Conservation (phyloP, 352 stramenopile species). For the Phytophthora capsici region DNA sequence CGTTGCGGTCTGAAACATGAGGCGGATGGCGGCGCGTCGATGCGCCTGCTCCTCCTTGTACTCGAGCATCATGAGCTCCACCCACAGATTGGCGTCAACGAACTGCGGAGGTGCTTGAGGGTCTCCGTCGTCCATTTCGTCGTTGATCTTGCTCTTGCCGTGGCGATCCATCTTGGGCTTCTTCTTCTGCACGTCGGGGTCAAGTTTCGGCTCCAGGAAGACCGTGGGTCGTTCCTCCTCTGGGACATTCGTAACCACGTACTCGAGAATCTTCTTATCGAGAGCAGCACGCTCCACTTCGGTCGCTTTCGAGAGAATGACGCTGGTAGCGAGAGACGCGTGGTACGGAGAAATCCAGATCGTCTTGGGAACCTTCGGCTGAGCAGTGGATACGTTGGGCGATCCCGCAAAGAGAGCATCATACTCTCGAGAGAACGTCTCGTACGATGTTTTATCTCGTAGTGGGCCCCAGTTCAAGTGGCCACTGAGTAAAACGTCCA, state of each 20-base stretch:
- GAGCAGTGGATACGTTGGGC: neutral
- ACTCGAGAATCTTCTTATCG: slow-evolving; percentile 72
- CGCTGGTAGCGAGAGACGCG: slow-evolving; percentile 69
- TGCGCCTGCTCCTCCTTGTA: slow-evolving; percentile 94
- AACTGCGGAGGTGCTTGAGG: slow-evolving; percentile 41
- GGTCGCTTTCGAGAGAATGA: slow-evolving; percentile 78
- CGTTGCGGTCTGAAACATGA: slow-evolving; percentile 94
- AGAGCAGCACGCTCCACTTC: slow-evolving; percentile 60
- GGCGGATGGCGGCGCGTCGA: slow-evolving; percentile 83
- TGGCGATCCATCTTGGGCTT: slow-evolving; percentile 15
- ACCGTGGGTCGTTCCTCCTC: slow-evolving; percentile 56
- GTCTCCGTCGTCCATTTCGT: slow-evolving; percentile 6
- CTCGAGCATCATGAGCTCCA: slow-evolving; percentile 90
- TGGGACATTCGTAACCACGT: slow-evolving; percentile 70
- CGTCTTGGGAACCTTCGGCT: slow-evolving; percentile 56
- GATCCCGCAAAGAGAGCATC: slow-evolving; percentile 30
- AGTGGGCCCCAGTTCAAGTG: slow-evolving; percentile 72
- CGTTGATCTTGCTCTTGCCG: slow-evolving; percentile 7
- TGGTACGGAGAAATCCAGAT: slow-evolving; percentile 87
- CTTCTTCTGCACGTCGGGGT: slow-evolving; percentile 2
- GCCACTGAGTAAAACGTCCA: slow-evolving; percentile 73
- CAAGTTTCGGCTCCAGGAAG: slow-evolving; percentile 43
- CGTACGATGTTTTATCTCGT: slow-evolving; percentile 61
- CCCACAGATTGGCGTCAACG: slow-evolving; percentile 79
- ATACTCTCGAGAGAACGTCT: slow-evolving; percentile 60